Base-by-base conservation (phyloP, 2,329 filamentous ascomycete species). In the Paecilomyces variotii region DNA sequence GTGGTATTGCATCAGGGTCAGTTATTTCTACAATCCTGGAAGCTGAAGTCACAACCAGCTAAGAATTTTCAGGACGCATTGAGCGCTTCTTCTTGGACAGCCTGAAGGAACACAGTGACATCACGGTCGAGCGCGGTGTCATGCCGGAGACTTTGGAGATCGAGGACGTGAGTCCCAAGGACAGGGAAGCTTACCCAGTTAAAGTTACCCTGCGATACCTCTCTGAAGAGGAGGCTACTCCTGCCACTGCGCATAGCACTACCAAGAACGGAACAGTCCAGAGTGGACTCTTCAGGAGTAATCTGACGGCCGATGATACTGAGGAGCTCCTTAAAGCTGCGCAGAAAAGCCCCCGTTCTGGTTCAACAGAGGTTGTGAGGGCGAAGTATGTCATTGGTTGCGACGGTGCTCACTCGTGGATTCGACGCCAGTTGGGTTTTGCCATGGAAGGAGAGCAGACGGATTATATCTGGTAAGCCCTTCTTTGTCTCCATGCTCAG, bases 1-100 rank as follows among this genome's bases (percentile, higher is more conserved):
- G 50, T 52, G 3, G 50, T 52, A 26, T 28, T 52, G 25, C 50
- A 52, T 6, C 50, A 52, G 50, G 50, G 50, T 52, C 2, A 6
- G 50, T 28, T 7, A 26, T 45, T 24, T 4, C 50, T 28, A 14
- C 4, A 26, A 25, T 52, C 9, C 25, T 28, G 25, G 24, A 14
- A 12, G 12, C 10, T 5, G 3, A 25, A 12, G 7, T 52, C 50
- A 19, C 2, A 28, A 52, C 7, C 4, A 28, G 12, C 27, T 52
- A n/a, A 28, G 2, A 28, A 9, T 7, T 19, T n/a, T 28, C 27
- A 52, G 50, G 86, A 2, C 80, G 86, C 2, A 83, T 89, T 59
- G 86, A 89, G 66, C 76, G 79, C 0, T 86, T 84, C 68, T 86
- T 87, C 64, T 74, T 85, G 0, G 83, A 87, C 60, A 78, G 81